Conservation (phyloP, 768 basidiomycete genomes). For the Cubamyces lactineus region DNA sequence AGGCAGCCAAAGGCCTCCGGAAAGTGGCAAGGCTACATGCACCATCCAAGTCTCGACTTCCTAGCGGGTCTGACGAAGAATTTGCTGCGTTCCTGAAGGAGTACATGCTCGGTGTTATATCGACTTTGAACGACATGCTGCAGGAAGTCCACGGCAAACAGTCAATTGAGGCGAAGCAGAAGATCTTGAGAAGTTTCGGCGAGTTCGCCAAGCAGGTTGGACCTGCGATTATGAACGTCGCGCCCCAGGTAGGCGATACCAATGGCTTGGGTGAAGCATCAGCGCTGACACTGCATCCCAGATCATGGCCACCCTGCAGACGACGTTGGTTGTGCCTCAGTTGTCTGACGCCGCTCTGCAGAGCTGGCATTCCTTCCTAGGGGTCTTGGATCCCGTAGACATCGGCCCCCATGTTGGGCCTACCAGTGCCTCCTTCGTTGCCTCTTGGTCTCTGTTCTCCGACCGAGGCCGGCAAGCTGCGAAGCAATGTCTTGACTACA, state of each 20-base stretch:
- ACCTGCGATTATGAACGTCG: constrained; percentile 68
- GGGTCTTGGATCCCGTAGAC: constrained; percentile 65
- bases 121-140: constrained; percentile 82
- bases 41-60: constrained; percentile 31
- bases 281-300: constrained; percentile 37
- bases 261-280: background rate
- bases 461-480: constrained; percentile 55
- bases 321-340: constrained; percentile 74
- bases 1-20: constrained; percentile 51
- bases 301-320: constrained; percentile 97
- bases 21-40: constrained; percentile 44
- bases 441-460: constrained; percentile 72
- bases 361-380: constrained; percentile 81
- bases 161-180: constrained; percentile 64
- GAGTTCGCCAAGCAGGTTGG: constrained; percentile 73
- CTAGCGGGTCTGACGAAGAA: constrained; percentile 38
- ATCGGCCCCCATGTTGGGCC: constrained; percentile 84
- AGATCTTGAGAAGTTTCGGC: constrained; percentile 80
- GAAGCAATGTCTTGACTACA: constrained; percentile 62
- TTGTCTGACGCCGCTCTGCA: constrained; percentile 78
- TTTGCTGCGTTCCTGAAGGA: constrained; percentile 67
- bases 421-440: constrained; percentile 83
- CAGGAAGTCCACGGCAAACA: constrained; percentile 85
- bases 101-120: constrained; percentile 84
- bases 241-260: constrained; percentile 71